Evolutionary conservation across 805 yeast genomes (phyloP), one percentile per base, ranked within the genome.

Genomic region (Kodamaea laetipori): DNA sequence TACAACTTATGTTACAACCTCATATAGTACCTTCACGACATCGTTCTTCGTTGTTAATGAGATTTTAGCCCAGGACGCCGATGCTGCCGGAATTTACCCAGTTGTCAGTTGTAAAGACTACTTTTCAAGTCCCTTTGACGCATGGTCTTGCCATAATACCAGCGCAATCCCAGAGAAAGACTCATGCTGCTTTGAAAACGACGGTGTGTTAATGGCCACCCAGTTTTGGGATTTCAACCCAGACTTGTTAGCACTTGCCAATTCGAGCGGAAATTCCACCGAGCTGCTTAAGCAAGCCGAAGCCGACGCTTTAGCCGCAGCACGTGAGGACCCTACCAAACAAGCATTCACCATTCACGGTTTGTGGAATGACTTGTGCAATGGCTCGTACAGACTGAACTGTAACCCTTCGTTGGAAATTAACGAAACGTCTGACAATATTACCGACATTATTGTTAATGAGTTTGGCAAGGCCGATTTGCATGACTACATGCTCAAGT

Each of bases 301-400:
- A 8, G n/a, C 27, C 25, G 33, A 15, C 6, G 47, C 36, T 8
- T 30, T 15, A 10, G 41, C 43, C 17, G 46, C 43, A 10, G 45
- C 36, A 7, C 43, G 33, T 15, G 34, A 39, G n/a, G 41, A 37
- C 18, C 39, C 41, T 4, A 37, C 62, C 17, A 55, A 55, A 28
- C 61, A 66, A 31, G 54, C 63, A 6, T 71, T 69, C 50, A 71
- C 76, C n/a, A 55, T 71, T 35, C 76, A 71, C 45, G 76, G 76
- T 2, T 59, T 69, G 35, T 70, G 75, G 75, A 72, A 70, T 9
- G 73, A 71, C 45, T 58, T 60, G 39, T 70, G 74, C 46, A 67
- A 69, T 44, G 74, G 74, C 3, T 53, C 64, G 2, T 71, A 66
- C 48, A 56, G 52, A 43, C 71, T 62, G 45, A 65, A 64, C 46